Conservation (phyloP, 306 rosid genomes). For the Hylodesmum podocarpum region DNA sequence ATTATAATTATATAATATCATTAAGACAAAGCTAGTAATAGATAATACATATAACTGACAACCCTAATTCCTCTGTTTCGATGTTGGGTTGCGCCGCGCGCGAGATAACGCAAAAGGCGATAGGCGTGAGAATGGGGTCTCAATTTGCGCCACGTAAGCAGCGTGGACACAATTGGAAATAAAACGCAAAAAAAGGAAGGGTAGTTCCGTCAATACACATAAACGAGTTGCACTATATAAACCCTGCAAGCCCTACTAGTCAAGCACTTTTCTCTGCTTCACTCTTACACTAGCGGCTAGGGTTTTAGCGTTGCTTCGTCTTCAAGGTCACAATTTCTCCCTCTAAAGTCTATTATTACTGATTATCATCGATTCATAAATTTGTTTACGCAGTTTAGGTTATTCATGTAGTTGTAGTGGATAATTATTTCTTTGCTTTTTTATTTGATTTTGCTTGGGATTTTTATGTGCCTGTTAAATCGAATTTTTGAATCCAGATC, state of each 20-base stretch:
- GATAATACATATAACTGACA: background rate
- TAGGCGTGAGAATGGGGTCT: background rate
- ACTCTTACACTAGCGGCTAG: constrained; percentile 12
- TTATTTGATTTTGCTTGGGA: background rate
- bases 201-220: background rate
- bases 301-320: constrained; percentile 23
- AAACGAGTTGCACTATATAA: background rate
- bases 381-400: background rate
- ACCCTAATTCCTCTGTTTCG: background rate
- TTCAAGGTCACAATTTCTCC: background rate
- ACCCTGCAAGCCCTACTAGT: background rate
- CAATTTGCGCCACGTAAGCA: background rate
- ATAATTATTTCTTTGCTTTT: background rate
- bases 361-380: background rate
- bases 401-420: no score
- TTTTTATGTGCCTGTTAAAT: background rate
- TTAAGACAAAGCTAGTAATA: no score
- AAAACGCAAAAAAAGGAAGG: background rate
- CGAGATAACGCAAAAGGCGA: background rate
- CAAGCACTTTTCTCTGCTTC: background rate
- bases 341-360: background rate
- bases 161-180: background rate
- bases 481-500: background rate
- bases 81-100: background rate
- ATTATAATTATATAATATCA: no score